These are phyloP conservation scores for Phaseolus lunatus DNA, from an alignment of 306 rosid species.

Conservation along the genomic window DNA sequence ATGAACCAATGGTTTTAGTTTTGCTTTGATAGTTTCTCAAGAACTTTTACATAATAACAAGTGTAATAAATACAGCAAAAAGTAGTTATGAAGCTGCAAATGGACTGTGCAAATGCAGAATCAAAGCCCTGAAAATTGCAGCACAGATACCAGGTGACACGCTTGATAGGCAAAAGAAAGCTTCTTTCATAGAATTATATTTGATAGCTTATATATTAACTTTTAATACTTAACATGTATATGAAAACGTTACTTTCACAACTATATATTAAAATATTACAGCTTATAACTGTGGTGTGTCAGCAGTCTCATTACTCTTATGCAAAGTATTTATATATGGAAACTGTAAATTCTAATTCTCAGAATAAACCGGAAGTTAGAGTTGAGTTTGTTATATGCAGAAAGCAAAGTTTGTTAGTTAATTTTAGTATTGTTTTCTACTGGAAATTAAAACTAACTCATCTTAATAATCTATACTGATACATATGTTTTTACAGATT, in stretches of 20 bases:
- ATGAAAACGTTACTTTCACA: no score
- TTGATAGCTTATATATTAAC: no score
- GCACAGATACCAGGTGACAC: slow-evolving; percentile 42
- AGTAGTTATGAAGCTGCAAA: slow-evolving; percentile 36
- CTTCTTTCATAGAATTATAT: not conserved
- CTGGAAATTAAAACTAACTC: no score
- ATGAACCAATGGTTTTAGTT: not conserved
- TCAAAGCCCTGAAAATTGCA: slow-evolving; percentile 49
- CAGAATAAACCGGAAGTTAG: not conserved
- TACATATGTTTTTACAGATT: no score
- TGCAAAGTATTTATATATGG: no score
- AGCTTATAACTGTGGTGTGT: no score
- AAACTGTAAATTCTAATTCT: not conserved
- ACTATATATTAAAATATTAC: no score
- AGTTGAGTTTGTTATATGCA: not conserved
- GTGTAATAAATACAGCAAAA: slow-evolving; percentile 44
- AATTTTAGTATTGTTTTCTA: no score
- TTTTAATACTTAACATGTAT: no score
- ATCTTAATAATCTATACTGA: no score
- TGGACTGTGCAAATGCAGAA: slow-evolving; percentile 49
- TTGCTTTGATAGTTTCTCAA: not conserved
- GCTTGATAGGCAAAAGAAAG: not conserved
- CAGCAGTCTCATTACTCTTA: no score
- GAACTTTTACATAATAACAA: not conserved
- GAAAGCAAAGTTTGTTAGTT: not conserved